These are phyloP conservation scores for Colletotrichum sp. DNA, from an alignment of 2,329 filamentous ascomycete genomes.

Conservation along the genomic window DNA sequence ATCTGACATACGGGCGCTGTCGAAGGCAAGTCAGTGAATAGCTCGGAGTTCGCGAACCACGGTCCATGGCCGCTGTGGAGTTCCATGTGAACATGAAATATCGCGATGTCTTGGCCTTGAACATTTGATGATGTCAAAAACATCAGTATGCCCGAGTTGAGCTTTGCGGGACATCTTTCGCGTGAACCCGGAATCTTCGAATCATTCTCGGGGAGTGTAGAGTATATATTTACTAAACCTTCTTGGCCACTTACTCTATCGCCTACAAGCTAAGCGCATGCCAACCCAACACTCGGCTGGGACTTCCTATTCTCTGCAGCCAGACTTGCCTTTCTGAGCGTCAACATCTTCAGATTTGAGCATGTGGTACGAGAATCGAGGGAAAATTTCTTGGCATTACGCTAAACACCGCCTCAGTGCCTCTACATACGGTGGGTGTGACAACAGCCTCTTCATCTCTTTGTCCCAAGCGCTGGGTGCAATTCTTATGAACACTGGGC, in stretches of 20 bases:
- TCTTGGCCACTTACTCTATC: background rate
- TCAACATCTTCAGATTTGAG: background rate
- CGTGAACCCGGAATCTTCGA: background rate
- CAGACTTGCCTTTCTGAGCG: background rate
- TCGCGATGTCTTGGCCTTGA: background rate
- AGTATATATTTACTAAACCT: background rate
- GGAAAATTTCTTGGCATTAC: background rate
- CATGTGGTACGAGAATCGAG: background rate
- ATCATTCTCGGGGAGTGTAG: accelerated
- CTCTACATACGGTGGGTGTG: background rate
- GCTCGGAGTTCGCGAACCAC: background rate
- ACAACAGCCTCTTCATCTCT: background rate
- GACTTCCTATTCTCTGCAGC: background rate
- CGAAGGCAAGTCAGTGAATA: background rate
- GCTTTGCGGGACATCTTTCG: background rate
- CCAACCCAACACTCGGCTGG: background rate
- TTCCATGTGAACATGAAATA: background rate
- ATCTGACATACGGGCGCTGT: background rate
- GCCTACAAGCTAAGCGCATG: background rate
- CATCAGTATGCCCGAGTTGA: background rate
- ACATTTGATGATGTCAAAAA: background rate
- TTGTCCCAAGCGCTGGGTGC: background rate
- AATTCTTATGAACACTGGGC: background rate
- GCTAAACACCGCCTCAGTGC: background rate
- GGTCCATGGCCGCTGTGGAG: background rate